A percentile compares a stretch with the other conserved stretches of the same genome.
Conservation (phyloP, 2,329 filamentous ascomycete genomes). For the Aspergillus carbonarius region DNA sequence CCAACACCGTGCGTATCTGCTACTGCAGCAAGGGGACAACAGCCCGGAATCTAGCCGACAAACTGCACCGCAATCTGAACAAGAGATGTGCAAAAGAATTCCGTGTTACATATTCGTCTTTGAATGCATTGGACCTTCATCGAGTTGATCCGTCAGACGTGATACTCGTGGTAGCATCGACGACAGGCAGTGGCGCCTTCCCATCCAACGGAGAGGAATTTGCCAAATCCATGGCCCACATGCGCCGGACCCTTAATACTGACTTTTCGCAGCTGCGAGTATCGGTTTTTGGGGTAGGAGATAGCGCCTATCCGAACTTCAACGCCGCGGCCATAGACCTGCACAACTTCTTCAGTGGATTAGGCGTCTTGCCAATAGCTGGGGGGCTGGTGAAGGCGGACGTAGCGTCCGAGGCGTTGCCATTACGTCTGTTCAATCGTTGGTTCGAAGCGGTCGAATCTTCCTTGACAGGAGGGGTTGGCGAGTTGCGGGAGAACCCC, state of each 20-base stretch:
- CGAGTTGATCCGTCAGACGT: not conserved
- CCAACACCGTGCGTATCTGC: not conserved
- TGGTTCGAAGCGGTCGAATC: slow-evolving; percentile 1
- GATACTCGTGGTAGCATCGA: not conserved
- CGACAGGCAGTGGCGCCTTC: not conserved
- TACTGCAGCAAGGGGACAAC: slow-evolving; percentile 3
- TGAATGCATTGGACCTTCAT: not conserved
- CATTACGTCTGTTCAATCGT: not conserved
- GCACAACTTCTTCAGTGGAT: not conserved
- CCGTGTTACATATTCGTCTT: not conserved
- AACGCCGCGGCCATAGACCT: not conserved
- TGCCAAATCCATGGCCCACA: not conserved
- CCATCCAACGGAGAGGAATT: not conserved
- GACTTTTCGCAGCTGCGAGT: not conserved
- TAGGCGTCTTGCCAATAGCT: not conserved
- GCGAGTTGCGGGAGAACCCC: not conserved
- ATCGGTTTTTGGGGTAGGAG: not conserved
- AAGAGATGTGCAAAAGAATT: not conserved
- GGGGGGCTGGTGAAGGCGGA: not conserved
- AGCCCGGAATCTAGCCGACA: not conserved
- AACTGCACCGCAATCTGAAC: not conserved
- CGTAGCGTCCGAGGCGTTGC: not conserved
- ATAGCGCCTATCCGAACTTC: slow-evolving; percentile 3
- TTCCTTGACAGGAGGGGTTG: not conserved
- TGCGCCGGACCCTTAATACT: not conserved